These are phyloP conservation scores for Neonectria punicea DNA, from an alignment of 2,329 filamentous ascomycete species.

Conservation along the genomic window DNA sequence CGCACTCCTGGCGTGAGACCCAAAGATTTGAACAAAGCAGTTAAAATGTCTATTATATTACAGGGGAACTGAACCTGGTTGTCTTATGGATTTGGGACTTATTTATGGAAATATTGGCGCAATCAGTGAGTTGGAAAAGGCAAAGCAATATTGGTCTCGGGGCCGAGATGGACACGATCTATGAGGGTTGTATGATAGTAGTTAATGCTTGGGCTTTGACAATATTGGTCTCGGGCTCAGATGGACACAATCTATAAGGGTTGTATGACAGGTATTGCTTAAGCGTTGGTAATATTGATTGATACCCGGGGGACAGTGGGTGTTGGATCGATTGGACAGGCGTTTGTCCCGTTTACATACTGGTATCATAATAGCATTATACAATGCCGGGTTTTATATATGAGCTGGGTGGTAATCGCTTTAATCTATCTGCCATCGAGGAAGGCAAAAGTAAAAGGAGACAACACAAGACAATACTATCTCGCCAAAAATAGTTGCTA, in stretches of 20 bases:
- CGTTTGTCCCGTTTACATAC: no score
- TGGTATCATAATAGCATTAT: no score
- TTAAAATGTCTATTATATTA: constrained; percentile 35
- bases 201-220: background rate
- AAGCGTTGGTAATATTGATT: constrained; percentile 12
- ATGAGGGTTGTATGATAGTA: background rate
- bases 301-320: constrained; percentile 12
- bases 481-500: background rate
- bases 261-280: background rate
- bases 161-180: background rate
- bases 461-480: no score
- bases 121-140: background rate
- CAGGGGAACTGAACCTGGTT: background rate
- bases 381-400: no score
- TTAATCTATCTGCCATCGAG: no score
- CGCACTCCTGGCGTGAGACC: constrained; percentile 52
- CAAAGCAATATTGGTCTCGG: background rate
- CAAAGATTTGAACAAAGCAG: constrained; percentile 49
- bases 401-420: no score
- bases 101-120: background rate
- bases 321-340: background rate
- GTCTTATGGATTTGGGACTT: background rate
- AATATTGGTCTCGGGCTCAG: background rate
- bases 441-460: no score
- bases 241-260: background rate